Evolutionary conservation across 331 rosid species (phyloP).

Genomic region (Quercus phellos): DNA sequence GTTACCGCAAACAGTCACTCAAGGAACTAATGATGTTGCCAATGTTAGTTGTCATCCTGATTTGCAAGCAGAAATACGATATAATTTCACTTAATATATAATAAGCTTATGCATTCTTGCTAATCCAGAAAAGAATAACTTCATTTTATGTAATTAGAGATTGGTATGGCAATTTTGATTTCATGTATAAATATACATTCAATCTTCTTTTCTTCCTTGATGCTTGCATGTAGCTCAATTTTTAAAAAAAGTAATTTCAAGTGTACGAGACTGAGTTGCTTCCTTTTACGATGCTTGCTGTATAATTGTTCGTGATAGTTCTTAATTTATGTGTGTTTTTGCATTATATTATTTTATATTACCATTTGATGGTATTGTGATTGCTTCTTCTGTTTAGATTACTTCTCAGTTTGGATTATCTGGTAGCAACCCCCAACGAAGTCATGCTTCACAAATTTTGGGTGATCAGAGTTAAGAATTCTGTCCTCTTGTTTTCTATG

Average conservation of each 20-base stretch:
- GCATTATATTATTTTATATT: not conserved
- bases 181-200: not conserved
- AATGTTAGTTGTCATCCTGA: not conserved
- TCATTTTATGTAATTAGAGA: not conserved
- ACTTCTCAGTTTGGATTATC: slow-evolving; percentile 55
- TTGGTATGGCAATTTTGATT: not conserved
- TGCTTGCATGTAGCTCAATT: not conserved
- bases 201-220: not conserved
- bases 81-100: not conserved
- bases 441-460: slow-evolving; percentile 75
- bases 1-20: not conserved
- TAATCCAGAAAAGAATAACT: not conserved
- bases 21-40: not conserved
- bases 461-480: slow-evolving; percentile 80
- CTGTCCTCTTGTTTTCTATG: slow-evolving; percentile 17
- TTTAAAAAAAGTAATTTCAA: too few species aligned
- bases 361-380: not conserved
- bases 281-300: not conserved
- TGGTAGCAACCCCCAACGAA: slow-evolving; percentile 79
- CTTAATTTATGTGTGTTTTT: not conserved
- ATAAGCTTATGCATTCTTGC: not conserved
- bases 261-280: not conserved
- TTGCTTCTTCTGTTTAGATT: slow-evolving; percentile 17
- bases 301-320: not conserved
- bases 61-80: not conserved